phyloP scores from a whole-genome alignment of 225 moss, liverwort and hornwort genomes.

The Sphagnum tenellum region DNA sequence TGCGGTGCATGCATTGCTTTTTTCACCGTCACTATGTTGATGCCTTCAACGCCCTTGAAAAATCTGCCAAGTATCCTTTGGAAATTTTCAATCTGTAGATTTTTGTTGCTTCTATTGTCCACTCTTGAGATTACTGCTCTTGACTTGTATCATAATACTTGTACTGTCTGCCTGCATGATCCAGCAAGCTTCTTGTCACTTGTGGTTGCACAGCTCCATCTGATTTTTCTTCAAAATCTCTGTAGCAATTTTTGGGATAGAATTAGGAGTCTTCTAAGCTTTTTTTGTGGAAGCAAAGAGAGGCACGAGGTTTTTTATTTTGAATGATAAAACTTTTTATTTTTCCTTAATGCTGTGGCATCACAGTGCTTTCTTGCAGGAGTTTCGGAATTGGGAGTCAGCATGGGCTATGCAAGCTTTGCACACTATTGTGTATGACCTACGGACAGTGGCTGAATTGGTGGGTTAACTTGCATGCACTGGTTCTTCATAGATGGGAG shows the following conservation, averaged over 20 bases:
- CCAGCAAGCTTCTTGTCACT: not conserved
- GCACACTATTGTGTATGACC: slow-evolving; percentile 73
- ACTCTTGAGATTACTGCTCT: too few species aligned
- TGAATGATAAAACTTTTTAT: not conserved
- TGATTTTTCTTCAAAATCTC: not conserved
- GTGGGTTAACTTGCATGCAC: slow-evolving; percentile 24
- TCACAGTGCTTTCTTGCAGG: slow-evolving; percentile 82
- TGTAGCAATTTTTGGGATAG: not conserved
- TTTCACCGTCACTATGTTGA: slow-evolving; percentile 64
- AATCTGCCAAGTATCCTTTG: slow-evolving; percentile 67
- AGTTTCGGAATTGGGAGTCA: slow-evolving; percentile 98
- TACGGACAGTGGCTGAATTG: slow-evolving; percentile 85
- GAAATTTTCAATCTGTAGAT: too few species aligned
- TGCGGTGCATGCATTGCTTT: slow-evolving; percentile 85
- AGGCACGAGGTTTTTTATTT: not conserved
- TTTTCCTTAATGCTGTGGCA: slow-evolving; percentile 27
- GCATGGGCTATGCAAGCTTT: slow-evolving; percentile 95
- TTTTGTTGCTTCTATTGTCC: too few species aligned
- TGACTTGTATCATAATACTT: too few species aligned
- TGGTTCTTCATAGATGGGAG: too few species aligned
- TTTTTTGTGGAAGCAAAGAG: not conserved
- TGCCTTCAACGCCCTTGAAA: slow-evolving; percentile 65
- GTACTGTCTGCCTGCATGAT: too few species aligned
- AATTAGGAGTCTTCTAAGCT: not conserved
- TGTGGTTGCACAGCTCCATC: not conserved